Conservation (phyloP, 495 filamentous ascomycete species). For the Hypoxylon fuscum region DNA sequence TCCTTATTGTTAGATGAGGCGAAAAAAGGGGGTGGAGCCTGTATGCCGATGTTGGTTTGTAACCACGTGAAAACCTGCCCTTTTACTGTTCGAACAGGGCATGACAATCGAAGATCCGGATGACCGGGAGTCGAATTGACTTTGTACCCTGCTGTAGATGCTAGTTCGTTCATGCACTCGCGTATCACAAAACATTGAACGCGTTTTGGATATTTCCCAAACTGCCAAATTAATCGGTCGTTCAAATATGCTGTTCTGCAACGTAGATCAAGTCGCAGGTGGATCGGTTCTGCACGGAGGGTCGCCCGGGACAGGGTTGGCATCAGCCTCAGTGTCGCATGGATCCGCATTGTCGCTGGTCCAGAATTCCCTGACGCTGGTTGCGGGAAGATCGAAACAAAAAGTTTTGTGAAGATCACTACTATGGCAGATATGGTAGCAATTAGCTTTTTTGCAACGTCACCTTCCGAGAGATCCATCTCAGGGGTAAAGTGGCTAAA, state of each 20-base stretch:
- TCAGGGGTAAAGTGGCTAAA: constrained; percentile 20
- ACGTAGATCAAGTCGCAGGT: background rate
- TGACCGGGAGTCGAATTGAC: no score
- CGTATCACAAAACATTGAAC: no score
- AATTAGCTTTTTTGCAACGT: constrained; percentile 12
- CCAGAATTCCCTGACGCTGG: constrained; percentile 32
- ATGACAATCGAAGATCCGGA: no score
- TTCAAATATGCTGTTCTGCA: constrained; percentile 4
- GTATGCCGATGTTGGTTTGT: no score
- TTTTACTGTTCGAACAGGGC: no score
- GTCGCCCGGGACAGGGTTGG: constrained; percentile 14
- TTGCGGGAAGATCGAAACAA: constrained; percentile 37
- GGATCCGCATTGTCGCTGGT: constrained; percentile 25
- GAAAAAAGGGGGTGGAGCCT: background rate
- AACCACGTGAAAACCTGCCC: background rate
- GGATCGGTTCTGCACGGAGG: constrained; percentile 6
- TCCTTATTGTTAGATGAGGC: background rate
- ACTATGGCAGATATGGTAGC: no score
- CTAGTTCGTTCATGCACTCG: no score
- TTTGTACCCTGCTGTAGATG: no score
- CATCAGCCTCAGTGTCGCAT: constrained; percentile 29
- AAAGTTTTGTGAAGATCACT: constrained; percentile 33
- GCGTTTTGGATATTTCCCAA: constrained; percentile 7
- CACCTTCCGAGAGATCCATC: background rate
- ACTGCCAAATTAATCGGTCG: background rate